A percentile compares a stretch with the other conserved stretches of the same genome.
Conservation (phyloP, 2,329 filamentous ascomycete species). For the Passalora sequoiae region DNA sequence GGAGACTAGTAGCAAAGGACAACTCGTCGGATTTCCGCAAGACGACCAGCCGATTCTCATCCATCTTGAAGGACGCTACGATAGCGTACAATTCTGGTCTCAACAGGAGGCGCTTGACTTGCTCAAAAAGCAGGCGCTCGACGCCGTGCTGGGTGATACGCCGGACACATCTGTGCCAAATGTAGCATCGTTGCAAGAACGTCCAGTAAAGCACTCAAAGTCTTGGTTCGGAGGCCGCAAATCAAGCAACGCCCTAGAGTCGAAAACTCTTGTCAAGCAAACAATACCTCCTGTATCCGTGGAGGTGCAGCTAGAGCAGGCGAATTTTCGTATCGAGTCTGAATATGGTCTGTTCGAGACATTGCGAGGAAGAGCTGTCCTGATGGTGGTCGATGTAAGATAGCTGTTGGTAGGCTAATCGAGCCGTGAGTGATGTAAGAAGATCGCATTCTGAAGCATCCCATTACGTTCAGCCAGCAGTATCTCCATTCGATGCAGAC, state of each 20-base stretch:
- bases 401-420: conserved; percentile 8
- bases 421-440: too few species aligned
- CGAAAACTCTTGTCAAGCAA: conserved; percentile 3
- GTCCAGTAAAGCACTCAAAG: conserved; percentile 11
- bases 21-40: conserved; percentile 25
- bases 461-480: background rate
- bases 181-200: conserved; percentile 8
- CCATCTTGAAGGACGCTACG: conserved; percentile 28
- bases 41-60: conserved; percentile 26
- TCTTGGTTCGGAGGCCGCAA: conserved; percentile 22
- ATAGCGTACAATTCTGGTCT: conserved; percentile 31
- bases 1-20: conserved; percentile 19
- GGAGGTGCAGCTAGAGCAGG: conserved; percentile 35
- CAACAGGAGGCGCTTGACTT: conserved; percentile 28
- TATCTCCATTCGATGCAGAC: background rate
- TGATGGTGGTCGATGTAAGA: conserved; percentile 23
- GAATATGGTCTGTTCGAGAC: conserved; percentile 44
- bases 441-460: too few species aligned
- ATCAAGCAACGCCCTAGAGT: conserved; percentile 12
- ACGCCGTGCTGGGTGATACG: conserved; percentile 16
- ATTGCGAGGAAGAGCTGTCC: conserved; percentile 23
- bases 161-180: background rate
- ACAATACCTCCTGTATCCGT: conserved; percentile 19
- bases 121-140: conserved; percentile 23
- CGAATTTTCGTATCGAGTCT: conserved; percentile 41